Base-by-base conservation (phyloP, 176 grass and related monocot species). In the Bothriochloa decipiens region DNA sequence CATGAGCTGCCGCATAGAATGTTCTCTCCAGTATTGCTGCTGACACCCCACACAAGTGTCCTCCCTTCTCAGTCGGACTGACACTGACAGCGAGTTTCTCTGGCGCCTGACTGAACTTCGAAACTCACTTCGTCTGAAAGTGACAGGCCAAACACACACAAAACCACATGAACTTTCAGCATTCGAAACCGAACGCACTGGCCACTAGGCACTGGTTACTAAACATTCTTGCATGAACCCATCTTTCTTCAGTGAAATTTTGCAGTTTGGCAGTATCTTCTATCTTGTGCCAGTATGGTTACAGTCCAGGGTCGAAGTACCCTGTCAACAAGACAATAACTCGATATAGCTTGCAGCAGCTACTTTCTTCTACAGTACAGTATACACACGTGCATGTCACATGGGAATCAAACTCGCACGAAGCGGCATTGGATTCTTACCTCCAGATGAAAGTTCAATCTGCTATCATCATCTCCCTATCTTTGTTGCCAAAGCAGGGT, bases 401-500 rank as follows among this genome's bases (percentile, higher is more conserved):
- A 83, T 83, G 88, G 74, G 73, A 77, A 86, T 82, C 88, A 74
- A 68, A 72, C 83, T 78, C 26, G 29, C 76, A 84, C 35, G 73
- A 64, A 74, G 75, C 46, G 10, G 45, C 84, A 65, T 84, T 22
- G 89, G 89, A 90, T 90, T 53, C 89, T 69, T 55, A 70, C 17
- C 47, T 41, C 68, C 43, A 83, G 46, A 62, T 84, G 41, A 90
- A 90, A 83, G 88, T 41, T 25, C 68, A 49, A 46, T 87, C 47
- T 72, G 77, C 20, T 69, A 8, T 58, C 36, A 40, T 42, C 17
- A n/a, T 7, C 12, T 42, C 40, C 8, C 40, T 25, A n/a, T 78
- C 88, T 89, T 78, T 83, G 7, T 25, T 62, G 53, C 69, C 69
- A 90, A 91, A 87, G 89, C 81, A 84, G 70, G 53, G 35, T 27